Conservation (phyloP, 305 asterid species). For the Solanum hybrid region DNA sequence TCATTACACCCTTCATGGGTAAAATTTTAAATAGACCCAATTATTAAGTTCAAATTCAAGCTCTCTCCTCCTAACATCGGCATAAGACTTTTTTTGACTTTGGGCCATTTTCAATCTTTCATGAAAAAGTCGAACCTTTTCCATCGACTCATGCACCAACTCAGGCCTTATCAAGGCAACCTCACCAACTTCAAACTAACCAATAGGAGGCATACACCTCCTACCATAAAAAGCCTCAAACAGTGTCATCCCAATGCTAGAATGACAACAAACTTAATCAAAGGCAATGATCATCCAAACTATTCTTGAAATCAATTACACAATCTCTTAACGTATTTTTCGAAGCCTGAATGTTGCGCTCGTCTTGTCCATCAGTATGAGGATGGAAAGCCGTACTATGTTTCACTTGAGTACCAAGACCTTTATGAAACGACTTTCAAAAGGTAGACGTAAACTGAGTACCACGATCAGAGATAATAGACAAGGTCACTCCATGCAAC, state of each 20-base stretch:
- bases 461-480: neutral
- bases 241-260: neutral
- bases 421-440: neutral
- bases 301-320: neutral
- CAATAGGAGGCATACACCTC: neutral
- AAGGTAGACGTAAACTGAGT: neutral
- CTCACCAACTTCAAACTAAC: neutral
- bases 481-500: neutral
- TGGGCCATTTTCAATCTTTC: neutral
- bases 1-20: neutral
- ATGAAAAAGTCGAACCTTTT: neutral
- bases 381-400: neutral
- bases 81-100: neutral
- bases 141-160: neutral
- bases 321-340: neutral
- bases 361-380: neutral
- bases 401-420: neutral
- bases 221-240: neutral
- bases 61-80: neutral
- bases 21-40: neutral
- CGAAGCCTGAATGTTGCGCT: neutral
- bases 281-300: neutral
- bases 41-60: neutral
- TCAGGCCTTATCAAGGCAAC: neutral
- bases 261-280: neutral